Evolutionary conservation across 306 rosid genomes (phyloP).

Genomic region (Styphnolobium japonicum): DNA sequence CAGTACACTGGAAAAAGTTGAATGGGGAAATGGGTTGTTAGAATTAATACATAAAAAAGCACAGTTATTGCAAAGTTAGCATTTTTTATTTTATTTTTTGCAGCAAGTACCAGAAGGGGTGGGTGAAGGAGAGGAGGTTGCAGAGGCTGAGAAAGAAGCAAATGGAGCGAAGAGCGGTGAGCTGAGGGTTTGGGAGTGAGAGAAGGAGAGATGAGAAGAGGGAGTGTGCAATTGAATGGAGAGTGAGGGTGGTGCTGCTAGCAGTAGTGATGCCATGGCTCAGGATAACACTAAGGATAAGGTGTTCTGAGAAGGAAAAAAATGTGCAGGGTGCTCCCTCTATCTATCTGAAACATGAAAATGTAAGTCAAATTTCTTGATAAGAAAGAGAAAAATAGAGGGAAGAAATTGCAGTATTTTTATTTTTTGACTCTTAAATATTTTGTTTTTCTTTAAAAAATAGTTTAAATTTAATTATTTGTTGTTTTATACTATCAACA

Average conservation of each 20-base stretch:
- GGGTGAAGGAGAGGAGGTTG: constrained; percentile 35
- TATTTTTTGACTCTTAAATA: no score
- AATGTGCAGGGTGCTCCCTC: neutral
- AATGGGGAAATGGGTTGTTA: constrained; percentile 5
- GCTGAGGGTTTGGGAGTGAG: constrained; percentile 44
- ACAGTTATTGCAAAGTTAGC: neutral
- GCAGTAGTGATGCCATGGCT: constrained; percentile 51
- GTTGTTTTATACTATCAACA: no score
- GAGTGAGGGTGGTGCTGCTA: constrained; percentile 36
- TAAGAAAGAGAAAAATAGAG: no score
- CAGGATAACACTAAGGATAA: neutral
- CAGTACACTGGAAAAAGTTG: constrained; percentile 50
- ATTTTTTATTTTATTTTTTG: neutral
- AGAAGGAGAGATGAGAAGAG: constrained; percentile 41
- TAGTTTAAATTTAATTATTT: no score
- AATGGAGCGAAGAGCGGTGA: constrained; percentile 18
- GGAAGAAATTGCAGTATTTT: no score
- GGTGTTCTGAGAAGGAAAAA: neutral
- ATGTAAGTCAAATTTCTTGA: no score
- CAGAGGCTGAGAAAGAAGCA: constrained; percentile 37
- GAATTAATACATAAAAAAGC: neutral
- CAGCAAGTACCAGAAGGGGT: constrained; percentile 48
- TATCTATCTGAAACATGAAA: neutral
- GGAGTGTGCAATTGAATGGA: constrained; percentile 15
- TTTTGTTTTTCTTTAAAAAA: no score